A percentile compares a stretch with the other conserved stretches of the same genome.
These are phyloP conservation scores for Yamadazyma triangularis DNA, from an alignment of 1,139 yeast species.

Conservation along the genomic window DNA sequence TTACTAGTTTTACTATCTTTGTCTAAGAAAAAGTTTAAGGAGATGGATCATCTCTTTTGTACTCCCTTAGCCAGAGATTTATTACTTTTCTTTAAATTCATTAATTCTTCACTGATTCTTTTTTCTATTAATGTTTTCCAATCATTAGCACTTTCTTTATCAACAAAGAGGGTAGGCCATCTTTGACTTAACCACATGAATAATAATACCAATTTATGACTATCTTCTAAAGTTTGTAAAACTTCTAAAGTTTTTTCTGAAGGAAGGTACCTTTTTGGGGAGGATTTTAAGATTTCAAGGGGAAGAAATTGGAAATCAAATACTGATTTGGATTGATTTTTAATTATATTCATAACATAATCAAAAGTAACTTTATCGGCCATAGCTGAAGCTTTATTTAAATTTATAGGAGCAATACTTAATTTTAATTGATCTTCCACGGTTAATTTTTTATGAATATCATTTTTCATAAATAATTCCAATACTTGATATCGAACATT, in stretches of 20 bases:
- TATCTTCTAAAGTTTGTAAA: constrained; percentile 46
- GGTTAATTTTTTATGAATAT: constrained; percentile 20
- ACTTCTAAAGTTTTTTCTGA: not conserved
- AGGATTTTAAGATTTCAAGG: constrained; percentile 17
- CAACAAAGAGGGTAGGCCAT: constrained; percentile 78
- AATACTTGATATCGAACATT: constrained; percentile 42
- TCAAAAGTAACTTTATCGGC: constrained; percentile 24
- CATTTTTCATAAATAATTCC: constrained; percentile 37
- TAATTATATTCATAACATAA: constrained; percentile 35
- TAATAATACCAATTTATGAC: constrained; percentile 65
- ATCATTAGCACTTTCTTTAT: constrained; percentile 68
- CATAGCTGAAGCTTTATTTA: constrained; percentile 21
- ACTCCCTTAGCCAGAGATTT: no score
- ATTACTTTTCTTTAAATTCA: constrained; percentile 31
- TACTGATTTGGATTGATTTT: constrained; percentile 34
- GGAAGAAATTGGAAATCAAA: constrained; percentile 42
- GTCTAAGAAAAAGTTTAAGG: no score
- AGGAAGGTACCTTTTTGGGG: not conserved
- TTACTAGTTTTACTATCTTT: no score
- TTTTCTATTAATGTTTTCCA: constrained; percentile 62
- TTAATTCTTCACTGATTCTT: constrained; percentile 59
- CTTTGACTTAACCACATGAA: constrained; percentile 86
- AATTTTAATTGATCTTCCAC: constrained; percentile 55
- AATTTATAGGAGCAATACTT: constrained; percentile 55
- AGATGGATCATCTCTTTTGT: no score